Percentiles rank a stretch among this genome's conserved stretches.
Conservation (phyloP, 1,284 basidiomycete species). For the Butyriboletus appendiculatus region DNA sequence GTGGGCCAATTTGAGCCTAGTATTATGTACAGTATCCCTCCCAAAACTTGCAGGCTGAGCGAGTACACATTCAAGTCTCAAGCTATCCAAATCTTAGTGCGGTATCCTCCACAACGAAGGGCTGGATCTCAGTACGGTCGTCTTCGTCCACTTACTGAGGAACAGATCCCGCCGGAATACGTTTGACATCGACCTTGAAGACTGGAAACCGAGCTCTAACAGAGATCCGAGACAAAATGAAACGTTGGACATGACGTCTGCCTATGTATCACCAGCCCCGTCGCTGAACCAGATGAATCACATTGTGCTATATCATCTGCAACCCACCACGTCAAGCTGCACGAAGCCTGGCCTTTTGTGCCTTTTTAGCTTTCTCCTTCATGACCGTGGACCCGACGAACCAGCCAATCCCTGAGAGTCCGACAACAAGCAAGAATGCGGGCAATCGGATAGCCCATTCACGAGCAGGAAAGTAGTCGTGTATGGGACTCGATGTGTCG, state of each 20-base stretch:
- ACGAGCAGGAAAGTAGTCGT: constrained; percentile 78
- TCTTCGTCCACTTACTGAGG: not conserved
- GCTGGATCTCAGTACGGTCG: not conserved
- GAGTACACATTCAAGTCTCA: not conserved
- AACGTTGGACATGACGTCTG: not conserved
- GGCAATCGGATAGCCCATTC: constrained; percentile 92
- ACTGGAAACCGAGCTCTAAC: not conserved
- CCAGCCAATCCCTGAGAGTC: constrained; percentile 72
- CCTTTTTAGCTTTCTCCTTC: constrained; percentile 71
- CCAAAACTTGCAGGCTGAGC: no score
- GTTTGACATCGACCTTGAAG: not conserved
- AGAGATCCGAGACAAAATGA: not conserved
- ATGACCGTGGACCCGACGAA: constrained; percentile 80
- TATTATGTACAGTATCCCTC: not conserved
- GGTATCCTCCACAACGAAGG: not conserved
- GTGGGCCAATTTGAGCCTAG: not conserved
- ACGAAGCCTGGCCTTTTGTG: constrained; percentile 56
- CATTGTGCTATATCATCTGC: not conserved
- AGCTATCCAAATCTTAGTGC: not conserved
- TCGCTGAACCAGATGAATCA: not conserved
- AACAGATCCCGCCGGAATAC: not conserved
- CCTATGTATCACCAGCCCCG: not conserved
- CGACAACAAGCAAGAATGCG: constrained; percentile 78
- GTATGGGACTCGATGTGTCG: constrained; percentile 68
- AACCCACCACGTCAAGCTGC: constrained; percentile 42